Evolutionary conservation across 2,329 filamentous ascomycete genomes (phyloP).

Genomic region (Acarospora socialis): DNA sequence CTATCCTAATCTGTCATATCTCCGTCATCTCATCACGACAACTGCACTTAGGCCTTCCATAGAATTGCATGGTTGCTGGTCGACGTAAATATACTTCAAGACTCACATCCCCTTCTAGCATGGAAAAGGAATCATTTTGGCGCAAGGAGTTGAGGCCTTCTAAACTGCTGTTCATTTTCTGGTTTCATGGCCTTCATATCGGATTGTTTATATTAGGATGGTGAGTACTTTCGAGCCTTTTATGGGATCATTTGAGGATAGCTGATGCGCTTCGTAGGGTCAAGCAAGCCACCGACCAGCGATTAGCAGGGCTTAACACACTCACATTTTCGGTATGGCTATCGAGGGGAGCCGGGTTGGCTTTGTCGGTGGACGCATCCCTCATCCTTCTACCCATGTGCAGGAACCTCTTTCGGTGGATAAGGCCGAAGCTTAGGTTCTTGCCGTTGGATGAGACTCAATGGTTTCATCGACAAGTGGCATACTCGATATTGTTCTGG

Average conservation of each 20-base stretch:
- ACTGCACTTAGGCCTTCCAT: too few relatives aligned
- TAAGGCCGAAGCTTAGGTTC: slow-evolving; percentile 77
- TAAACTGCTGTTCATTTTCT: slow-evolving; percentile 64
- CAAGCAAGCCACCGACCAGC: slow-evolving; percentile 55
- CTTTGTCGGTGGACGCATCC: slow-evolving; percentile 68
- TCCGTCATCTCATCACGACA: too few relatives aligned
- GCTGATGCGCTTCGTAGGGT: slow-evolving; percentile 45
- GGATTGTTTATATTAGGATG: slow-evolving; percentile 74
- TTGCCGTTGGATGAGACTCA: slow-evolving; percentile 90
- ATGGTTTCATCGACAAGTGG: slow-evolving; percentile 93
- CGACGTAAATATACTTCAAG: neutral
- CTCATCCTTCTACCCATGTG: slow-evolving; percentile 91
- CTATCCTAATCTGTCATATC: too few relatives aligned
- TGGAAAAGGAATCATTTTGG: slow-evolving; percentile 11
- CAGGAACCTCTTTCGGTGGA: slow-evolving; percentile 68
- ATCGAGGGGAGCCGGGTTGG: slow-evolving; percentile 81
- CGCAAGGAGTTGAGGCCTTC: slow-evolving; percentile 48
- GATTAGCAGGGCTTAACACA: slow-evolving; percentile 63
- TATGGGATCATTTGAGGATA: neutral
- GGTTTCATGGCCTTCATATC: slow-evolving; percentile 70
- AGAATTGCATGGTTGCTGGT: neutral
- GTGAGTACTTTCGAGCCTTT: slow-evolving; percentile 39
- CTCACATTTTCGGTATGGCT: slow-evolving; percentile 88
- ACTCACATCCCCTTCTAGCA: neutral
- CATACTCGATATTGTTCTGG: slow-evolving; percentile 77